Conservation (phyloP, 257 asterid species). For the Salvia rosmarinus region DNA sequence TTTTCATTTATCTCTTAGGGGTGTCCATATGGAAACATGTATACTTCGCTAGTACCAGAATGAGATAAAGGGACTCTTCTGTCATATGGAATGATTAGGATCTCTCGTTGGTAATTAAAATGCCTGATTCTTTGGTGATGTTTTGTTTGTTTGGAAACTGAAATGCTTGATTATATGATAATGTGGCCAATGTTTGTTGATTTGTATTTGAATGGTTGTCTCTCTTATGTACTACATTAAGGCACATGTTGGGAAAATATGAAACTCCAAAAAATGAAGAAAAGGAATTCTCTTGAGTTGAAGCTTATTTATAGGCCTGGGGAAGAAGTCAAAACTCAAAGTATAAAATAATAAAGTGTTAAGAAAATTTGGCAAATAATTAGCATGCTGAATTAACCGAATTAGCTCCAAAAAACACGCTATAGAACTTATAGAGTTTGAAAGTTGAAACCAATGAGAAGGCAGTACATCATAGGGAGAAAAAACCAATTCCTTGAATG, state of each 20-base stretch:
- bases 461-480: too few species aligned
- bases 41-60: background rate
- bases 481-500: too few species aligned
- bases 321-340: background rate
- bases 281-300: background rate
- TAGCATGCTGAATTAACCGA: too few species aligned
- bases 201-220: background rate
- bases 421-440: too few species aligned
- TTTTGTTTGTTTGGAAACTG: background rate
- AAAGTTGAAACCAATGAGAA: too few species aligned
- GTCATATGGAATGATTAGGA: slow-evolving; percentile 52
- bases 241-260: background rate
- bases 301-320: background rate
- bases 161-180: slow-evolving; percentile 4
- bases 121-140: slow-evolving; percentile 5
- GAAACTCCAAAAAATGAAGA: background rate
- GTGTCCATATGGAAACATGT: background rate
- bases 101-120: slow-evolving; percentile 7
- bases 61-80: background rate
- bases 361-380: slow-evolving; percentile 50
- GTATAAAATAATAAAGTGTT: slow-evolving; percentile 5
- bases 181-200: background rate
- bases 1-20: slow-evolving; percentile 28
- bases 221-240: background rate
- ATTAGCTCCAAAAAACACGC: too few species aligned